These are phyloP conservation scores for Phytophthora pluvialis DNA, from an alignment of 352 stramenopile genomes.

Conservation along the genomic window DNA sequence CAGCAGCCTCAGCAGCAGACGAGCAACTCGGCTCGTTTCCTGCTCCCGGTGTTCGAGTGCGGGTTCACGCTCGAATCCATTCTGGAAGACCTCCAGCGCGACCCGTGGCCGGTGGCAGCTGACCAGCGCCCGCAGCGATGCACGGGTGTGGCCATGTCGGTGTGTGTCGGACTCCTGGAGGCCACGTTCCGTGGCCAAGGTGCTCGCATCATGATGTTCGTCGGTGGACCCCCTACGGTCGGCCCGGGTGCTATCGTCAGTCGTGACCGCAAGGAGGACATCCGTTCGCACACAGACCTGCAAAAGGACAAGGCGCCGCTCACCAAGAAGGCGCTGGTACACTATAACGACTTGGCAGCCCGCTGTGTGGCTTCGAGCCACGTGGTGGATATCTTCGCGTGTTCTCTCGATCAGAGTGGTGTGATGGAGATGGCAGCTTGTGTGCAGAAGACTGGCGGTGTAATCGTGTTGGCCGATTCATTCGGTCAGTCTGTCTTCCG, in stretches of 20 bases:
- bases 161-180: slow-evolving; percentile 97
- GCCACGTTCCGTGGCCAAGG: slow-evolving; percentile 95
- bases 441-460: slow-evolving; percentile 97
- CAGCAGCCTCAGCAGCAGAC: slow-evolving; percentile 81
- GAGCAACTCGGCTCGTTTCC: slow-evolving; percentile 93
- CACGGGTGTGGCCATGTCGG: slow-evolving; percentile 96
- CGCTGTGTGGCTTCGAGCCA: slow-evolving; percentile 93
- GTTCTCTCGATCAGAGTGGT: slow-evolving; percentile 96
- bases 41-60: slow-evolving; percentile 97
- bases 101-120: slow-evolving; percentile 97
- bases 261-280: slow-evolving; percentile 96
- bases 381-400: slow-evolving; percentile 99
- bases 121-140: slow-evolving; percentile 96
- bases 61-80: slow-evolving; percentile 97
- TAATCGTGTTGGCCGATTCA: slow-evolving; percentile 98
- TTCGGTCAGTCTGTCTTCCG: slow-evolving; percentile 99
- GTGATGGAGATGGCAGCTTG: slow-evolving; percentile 99
- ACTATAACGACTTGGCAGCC: slow-evolving; percentile 96
- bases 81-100: slow-evolving; percentile 97
- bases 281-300: slow-evolving; percentile 96
- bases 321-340: slow-evolving; percentile 94
- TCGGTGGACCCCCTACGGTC: slow-evolving; percentile 96
- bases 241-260: slow-evolving; percentile 96
- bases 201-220: slow-evolving; percentile 98
- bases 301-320: slow-evolving; percentile 95